These are phyloP conservation scores for Cyathus striatus DNA, from an alignment of 768 basidiomycete genomes.

Conservation along the genomic window DNA sequence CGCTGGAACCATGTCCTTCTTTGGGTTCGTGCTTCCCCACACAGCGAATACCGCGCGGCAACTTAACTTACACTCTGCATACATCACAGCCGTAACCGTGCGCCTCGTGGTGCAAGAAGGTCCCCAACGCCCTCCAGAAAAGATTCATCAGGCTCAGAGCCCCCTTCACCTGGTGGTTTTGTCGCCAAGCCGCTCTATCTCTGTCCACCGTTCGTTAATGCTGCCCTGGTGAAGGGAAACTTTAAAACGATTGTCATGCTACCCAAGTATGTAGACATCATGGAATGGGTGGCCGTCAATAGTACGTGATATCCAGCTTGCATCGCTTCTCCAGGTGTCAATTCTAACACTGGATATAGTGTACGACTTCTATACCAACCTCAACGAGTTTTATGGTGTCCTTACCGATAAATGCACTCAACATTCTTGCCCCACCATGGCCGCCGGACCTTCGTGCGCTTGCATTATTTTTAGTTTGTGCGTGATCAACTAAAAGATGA, in stretches of 20 bases:
- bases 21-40: conserved; percentile 17
- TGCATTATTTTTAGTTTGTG: not conserved
- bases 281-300: conserved; percentile 97
- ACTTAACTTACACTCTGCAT: conserved; percentile 8
- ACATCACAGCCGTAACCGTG: conserved; percentile 19
- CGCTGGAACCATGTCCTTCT: conserved; percentile 35
- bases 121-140: conserved; percentile 20
- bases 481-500: conserved; percentile 2
- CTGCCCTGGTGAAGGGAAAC: conserved; percentile 94
- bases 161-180: conserved; percentile 32
- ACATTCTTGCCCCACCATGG: conserved; percentile 88
- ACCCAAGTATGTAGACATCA: conserved; percentile 92
- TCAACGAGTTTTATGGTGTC: conserved; percentile 95
- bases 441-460: conserved; percentile 78
- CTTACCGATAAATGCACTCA: conserved; percentile 91
- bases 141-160: conserved; percentile 24
- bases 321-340: too few relatives aligned
- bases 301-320: conserved; percentile 44
- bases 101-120: conserved; percentile 14
- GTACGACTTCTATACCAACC: conserved; percentile 95
- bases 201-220: conserved; percentile 91
- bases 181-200: conserved; percentile 72
- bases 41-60: not conserved
- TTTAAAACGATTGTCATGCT: conserved; percentile 98
- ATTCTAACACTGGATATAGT: too few relatives aligned